These are phyloP conservation scores for Lactifluus echinatus DNA, from an alignment of 768 basidiomycete genomes.

Conservation along the genomic window DNA sequence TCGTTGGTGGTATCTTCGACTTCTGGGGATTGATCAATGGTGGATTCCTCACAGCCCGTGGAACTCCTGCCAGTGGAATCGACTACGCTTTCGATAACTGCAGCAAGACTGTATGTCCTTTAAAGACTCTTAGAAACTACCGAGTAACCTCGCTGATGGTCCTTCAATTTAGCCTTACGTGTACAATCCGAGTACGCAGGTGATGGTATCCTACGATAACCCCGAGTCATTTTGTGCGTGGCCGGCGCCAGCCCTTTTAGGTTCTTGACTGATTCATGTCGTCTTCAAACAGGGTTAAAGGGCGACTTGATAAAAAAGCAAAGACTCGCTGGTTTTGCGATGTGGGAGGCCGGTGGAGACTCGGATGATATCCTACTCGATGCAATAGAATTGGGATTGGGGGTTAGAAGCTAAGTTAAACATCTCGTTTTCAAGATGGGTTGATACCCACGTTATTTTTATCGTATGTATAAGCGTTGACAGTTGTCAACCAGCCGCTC, in stretches of 20 bases:
- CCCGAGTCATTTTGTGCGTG: constrained; percentile 25
- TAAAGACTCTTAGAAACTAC: background rate
- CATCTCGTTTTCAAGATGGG: background rate
- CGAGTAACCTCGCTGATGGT: background rate
- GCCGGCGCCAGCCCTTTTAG: background rate
- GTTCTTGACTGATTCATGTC: background rate
- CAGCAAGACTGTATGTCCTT: constrained; percentile 26
- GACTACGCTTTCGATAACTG: constrained; percentile 35
- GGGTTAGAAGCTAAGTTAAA: too few species aligned
- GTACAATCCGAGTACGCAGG: constrained; percentile 16
- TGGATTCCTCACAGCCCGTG: constrained; percentile 42
- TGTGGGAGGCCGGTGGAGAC: constrained; percentile 41
- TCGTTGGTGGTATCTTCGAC: constrained; percentile 45
- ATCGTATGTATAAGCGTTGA: background rate
- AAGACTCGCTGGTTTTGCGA: constrained; percentile 35
- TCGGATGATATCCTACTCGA: constrained; percentile 29
- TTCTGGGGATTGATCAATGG: constrained; percentile 49
- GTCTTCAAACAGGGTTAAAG: constrained; percentile 31
- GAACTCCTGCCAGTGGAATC: constrained; percentile 39
- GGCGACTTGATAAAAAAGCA: constrained; percentile 32
- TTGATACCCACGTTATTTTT: background rate
- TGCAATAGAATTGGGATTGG: constrained; percentile 25
- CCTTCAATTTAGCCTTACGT: background rate
- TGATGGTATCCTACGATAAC: constrained; percentile 31
- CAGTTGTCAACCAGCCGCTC: background rate